Base-by-base conservation (phyloP, 2,329 filamentous ascomycete species). In the Cadophora sp. region DNA sequence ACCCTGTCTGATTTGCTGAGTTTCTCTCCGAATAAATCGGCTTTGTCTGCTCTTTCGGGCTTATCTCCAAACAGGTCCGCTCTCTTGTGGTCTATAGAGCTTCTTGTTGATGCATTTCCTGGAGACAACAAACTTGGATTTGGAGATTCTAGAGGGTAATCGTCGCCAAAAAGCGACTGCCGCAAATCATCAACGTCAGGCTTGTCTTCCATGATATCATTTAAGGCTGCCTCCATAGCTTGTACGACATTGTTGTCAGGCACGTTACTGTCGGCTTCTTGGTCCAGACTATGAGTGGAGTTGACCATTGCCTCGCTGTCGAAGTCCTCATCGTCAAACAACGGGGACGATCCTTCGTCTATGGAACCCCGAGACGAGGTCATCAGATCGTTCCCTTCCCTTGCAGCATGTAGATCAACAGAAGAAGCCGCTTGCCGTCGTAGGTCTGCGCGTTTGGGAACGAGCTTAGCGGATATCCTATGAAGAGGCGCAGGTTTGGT, bases 171-270 rank as follows among this genome's bases (percentile, higher is more conserved):
- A 0, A 94, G 79, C 0, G 91, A 92, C 19, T 87, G 87, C 50
- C 88, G 83, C 19, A 91, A 79, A 71, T 90, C 89, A 73, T 90
- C 88, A 1, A 87, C 85, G 24, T 87, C 88, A 61, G 91, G 89
- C 59, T 91, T 88, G 72, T 94, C 89, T 73, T 93, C 93, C 83
- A 99, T 92, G 70, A 99, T 99, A 71, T 94, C 92, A 72, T 92
- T 97, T 60, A 99, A 84, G 19, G 94, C 96, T 72, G 92, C 89
- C 78, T 98, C 94, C 87, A 99, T 95, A 3, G 93, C 95, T 80
- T 97, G 89, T 6, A 99, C 94, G 31, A 97, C 91, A 68, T 91
- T 87, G 0, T 87, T 92, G 75, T 97, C 91, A 6, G 91, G 91
- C 0, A 83, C 83, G 26, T 84, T 80, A 11, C 82, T 81, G 58